These are phyloP conservation scores for Daldinia loculata DNA, from an alignment of 495 filamentous ascomycete species.

Conservation along the genomic window DNA sequence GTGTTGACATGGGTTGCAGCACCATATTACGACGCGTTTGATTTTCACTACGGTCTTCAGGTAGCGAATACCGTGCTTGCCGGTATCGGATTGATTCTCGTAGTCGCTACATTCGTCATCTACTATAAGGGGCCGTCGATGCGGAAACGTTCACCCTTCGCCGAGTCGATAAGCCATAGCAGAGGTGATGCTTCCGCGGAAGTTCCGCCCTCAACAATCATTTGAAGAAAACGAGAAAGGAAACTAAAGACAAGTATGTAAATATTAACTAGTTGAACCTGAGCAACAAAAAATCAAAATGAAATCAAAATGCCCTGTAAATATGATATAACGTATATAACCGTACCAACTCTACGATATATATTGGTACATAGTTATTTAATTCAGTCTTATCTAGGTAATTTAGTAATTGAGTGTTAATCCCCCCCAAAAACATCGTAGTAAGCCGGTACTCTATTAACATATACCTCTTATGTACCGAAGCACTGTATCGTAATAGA, in stretches of 20 bases:
- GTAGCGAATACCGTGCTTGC: constrained; percentile 77
- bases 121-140: constrained; percentile 78
- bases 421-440: too few species aligned
- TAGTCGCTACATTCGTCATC: constrained; percentile 76
- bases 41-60: constrained; percentile 59
- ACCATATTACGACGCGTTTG: constrained; percentile 74
- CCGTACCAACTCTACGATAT: too few species aligned
- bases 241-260: background rate
- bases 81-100: constrained; percentile 71
- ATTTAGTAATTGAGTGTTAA: too few species aligned
- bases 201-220: background rate
- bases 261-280: background rate
- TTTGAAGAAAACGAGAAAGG: background rate
- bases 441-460: too few species aligned
- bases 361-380: too few species aligned
- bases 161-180: constrained; percentile 63
- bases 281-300: background rate
- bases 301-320: too few species aligned
- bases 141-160: constrained; percentile 76
- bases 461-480: too few species aligned
- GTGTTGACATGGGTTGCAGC: constrained; percentile 75
- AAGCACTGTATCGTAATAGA: too few species aligned
- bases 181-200: background rate
- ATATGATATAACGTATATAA: too few species aligned
- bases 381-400: too few species aligned